Evolutionary conservation across 2,329 filamentous ascomycete species (phyloP), one percentile per base, ranked within the genome.

Genomic region (Fusarium nygamai): DNA sequence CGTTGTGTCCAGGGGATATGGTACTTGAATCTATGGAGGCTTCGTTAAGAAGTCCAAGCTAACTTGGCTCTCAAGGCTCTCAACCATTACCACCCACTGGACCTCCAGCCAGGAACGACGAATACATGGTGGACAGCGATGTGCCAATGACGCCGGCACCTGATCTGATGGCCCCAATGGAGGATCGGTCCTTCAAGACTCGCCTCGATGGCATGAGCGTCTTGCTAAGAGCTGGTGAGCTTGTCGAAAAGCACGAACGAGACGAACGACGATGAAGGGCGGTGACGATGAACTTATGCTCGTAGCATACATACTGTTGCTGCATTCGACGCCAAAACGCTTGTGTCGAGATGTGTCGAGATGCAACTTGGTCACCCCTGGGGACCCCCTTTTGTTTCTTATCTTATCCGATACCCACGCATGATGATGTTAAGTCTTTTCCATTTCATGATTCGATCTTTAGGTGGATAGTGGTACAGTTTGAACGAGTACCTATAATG

Each of bases 141-240:
- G 79, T 82, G 33, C 47, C 80, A 50, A 83, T 81, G 80, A 80
- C 76, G 12, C 64, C 78, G 20, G 72, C 76, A 39, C 69, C 76
- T 54, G 73, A 78, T 56, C 65, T 75, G 11, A 54, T 67, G 24
- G 64, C 72, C 9, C 57, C 76, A 22, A 80, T 46, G 34, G 57
- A 73, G 22, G 58, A 59, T 29, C 72, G 72, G 10, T 78, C 80
- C 11, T 43, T 57, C 7, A 81, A 76, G 53, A 53, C 65, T 16
- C 78, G 78, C 8, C 80, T 91, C 27, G 89, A 91, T 69, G 89
- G 89, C 5, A 89, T 92, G 81, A 89, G 85, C 67, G 89, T 89
- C 12, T 81, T 92, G 17, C 79, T 91, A 4, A 85, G 84, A 69
- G 90, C 90, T 16, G 88, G 89, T 38, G 89, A 91, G 74, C 88